Base-by-base conservation (phyloP, 1,139 yeast species). In the Taiozyma sp. region DNA sequence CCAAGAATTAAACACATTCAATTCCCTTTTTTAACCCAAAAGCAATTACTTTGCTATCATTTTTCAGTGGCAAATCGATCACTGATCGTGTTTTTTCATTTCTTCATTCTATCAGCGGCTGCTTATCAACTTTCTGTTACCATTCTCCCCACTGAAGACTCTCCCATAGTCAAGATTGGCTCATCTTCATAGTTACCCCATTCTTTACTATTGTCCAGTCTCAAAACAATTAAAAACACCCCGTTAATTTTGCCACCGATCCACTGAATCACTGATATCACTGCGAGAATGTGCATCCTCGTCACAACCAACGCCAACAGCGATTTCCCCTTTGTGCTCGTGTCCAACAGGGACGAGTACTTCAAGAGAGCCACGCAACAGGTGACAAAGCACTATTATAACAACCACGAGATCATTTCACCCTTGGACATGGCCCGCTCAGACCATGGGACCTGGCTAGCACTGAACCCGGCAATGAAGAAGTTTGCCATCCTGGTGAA, bases 381-480 rank as follows among this genome's bases (percentile, higher is more conserved):
- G 16, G 96, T 95, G 0, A 69, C 75, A n/a, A 74, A 78, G 63
- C 72, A 81, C 52, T 64, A 64, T 8, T 72, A 74, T 14, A 63
- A 68, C 43, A 41, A 55, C 32, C 57, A 59, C 16, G 63, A 70
- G 39, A 69, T 88, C 3, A 65, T 91, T 13, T 79, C 88, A 7
- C 98, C 98, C 0, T 70, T 77, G 39, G 99, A 93, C 66, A 65
- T 87, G 58, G 91, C 85, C 1, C 71, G 93, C 48, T 70, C 73
- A 1, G 92, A 83, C 56, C 90, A 82, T 60, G 98, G 99, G 0
- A 88, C 97, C 0, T 93, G 99, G 99, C 80, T 90, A 3, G 97
- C 97, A 0, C 78, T 87, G 2, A 78, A 83, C 46, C 60, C 62
- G 2, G 72, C 72, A 34, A 66, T 64, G 4, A 95, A 95, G 0